Evolutionary conservation across 768 basidiomycete genomes (phyloP).

Genomic region (Leccinellum luteum): DNA sequence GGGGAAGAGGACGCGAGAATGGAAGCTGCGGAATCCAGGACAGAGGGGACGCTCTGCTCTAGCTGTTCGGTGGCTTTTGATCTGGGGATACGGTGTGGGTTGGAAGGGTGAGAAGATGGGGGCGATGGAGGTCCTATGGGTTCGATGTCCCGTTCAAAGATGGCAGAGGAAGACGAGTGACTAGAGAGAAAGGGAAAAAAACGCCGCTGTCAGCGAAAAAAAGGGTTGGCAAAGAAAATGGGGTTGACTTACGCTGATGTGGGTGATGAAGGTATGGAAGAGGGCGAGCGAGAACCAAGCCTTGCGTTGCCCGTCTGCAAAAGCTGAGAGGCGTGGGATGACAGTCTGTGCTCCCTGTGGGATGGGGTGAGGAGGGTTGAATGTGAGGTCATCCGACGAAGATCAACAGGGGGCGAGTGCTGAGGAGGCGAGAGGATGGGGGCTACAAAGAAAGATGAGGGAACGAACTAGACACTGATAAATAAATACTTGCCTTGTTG

Average conservation of each 20-base stretch:
- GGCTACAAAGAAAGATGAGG: slow-evolving; percentile 8
- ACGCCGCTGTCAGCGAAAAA: slow-evolving; percentile 7
- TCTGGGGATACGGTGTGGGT: slow-evolving; percentile 74
- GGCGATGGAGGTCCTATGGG: slow-evolving; percentile 42
- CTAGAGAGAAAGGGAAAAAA: slow-evolving; percentile 4
- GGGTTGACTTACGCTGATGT: slow-evolving; percentile 63
- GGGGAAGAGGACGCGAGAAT: slow-evolving; percentile 50
- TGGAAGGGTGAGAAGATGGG: slow-evolving; percentile 39
- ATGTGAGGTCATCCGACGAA: slow-evolving; percentile 56
- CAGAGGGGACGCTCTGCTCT: slow-evolving; percentile 80
- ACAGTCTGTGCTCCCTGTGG: slow-evolving; percentile 38
- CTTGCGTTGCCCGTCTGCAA: slow-evolving; percentile 41
- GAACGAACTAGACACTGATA: not conserved
- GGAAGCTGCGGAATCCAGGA: slow-evolving; percentile 79
- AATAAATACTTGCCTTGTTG: slow-evolving; percentile 17
- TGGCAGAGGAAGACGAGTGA: slow-evolving; percentile 83
- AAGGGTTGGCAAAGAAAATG: slow-evolving; percentile 5
- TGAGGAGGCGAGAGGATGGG: slow-evolving; percentile 17
- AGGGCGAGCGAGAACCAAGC: slow-evolving; percentile 62
- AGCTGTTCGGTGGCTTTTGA: slow-evolving; percentile 71
- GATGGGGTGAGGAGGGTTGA: slow-evolving; percentile 41
- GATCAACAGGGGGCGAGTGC: slow-evolving; percentile 40
- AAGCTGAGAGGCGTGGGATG: slow-evolving; percentile 47
- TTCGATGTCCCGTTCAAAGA: slow-evolving; percentile 91
- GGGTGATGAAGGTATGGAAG: slow-evolving; percentile 77